Evolutionary conservation across 2,329 filamentous ascomycete species (phyloP), one percentile per base, ranked within the genome.

Genomic region (Fusarium sp.): DNA sequence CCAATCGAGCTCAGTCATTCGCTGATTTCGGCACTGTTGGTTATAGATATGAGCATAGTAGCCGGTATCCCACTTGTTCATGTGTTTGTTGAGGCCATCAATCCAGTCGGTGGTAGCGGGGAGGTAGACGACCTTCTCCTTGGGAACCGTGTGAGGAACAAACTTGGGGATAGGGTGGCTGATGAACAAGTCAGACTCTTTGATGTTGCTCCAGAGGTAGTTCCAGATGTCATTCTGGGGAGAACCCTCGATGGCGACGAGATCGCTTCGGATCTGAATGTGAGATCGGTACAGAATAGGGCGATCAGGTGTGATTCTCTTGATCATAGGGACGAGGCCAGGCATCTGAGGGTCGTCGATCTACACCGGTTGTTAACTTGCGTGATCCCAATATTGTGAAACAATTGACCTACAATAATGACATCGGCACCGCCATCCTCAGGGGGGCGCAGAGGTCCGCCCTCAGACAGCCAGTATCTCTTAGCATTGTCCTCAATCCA

Each of bases 311-410:
- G 93, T 93, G 12, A 87, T 68, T 65, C 89, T 84, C 83, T 95
- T 96, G 78, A 94, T 92, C 39, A 96, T 84, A 8, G 91, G 90
- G 61, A 96, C 94, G 42, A 96, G 85, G 11, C 89, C 90, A 7
- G 93, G 93, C 93, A 96, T 96, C 81, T 96, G 94, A 4, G 93
- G 93, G 75, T 96, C 94, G 76, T 96, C 94, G 59, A 96, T 90
- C 87, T 89, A 56, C 24, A 35, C 13, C 11, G 13, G 14, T 33
- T 15, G 31, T 36, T 38, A 62, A 59, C 60, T 26, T 65, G 52
- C 7, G 6, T 28, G 20, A 15, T 41, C 15, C 5, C 10, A 35
- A 13, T 3, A 5, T 2, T 26, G 9, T 5, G 38, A n/a, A 42
- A 20, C 5, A 54, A n/a, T 54, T 54, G 31, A 82, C 86, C 80